These are phyloP conservation scores for Gaeumannomyces sp. DNA, from an alignment of 2,329 filamentous ascomycete species.

Conservation along the genomic window DNA sequence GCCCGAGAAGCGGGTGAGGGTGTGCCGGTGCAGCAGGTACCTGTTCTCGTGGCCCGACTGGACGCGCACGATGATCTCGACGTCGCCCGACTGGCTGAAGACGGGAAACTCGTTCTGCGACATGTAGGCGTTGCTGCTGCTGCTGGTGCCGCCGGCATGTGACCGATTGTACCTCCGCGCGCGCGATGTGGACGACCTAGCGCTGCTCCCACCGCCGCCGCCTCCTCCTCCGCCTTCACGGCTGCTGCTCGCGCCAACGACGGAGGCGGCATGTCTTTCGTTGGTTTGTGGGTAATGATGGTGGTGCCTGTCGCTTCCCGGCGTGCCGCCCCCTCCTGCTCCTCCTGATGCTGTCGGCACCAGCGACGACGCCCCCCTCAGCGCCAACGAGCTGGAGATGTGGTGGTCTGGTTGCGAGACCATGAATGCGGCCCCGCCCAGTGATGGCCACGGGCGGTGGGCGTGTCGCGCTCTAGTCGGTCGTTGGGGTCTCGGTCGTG, in stretches of 20 bases:
- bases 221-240: slow-evolving; percentile 1
- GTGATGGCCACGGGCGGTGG: neutral
- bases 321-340: neutral
- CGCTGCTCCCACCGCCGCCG: slow-evolving; percentile 8
- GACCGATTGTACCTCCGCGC: slow-evolving; percentile 63
- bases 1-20: slow-evolving; percentile 81
- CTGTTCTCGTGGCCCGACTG: slow-evolving; percentile 66
- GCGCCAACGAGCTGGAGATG: slow-evolving; percentile 24
- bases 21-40: slow-evolving; percentile 83
- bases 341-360: slow-evolving; percentile 7
- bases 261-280: slow-evolving; percentile 1
- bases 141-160: slow-evolving; percentile 63
- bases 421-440: slow-evolving; percentile 19
- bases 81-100: slow-evolving; percentile 85
- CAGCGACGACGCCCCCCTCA: slow-evolving; percentile 27
- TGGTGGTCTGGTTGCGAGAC: slow-evolving; percentile 27
- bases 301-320: slow-evolving; percentile 3
- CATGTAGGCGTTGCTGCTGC: slow-evolving; percentile 34
- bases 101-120: slow-evolving; percentile 88
- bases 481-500: neutral
- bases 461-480: neutral
- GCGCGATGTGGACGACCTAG: slow-evolving; percentile 14
- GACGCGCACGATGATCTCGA: slow-evolving; percentile 72
- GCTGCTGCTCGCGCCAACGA: neutral
- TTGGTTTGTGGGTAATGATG: neutral